Evolutionary conservation across 345 rosid species (phyloP).

Genomic region (Murraya paniculata): DNA sequence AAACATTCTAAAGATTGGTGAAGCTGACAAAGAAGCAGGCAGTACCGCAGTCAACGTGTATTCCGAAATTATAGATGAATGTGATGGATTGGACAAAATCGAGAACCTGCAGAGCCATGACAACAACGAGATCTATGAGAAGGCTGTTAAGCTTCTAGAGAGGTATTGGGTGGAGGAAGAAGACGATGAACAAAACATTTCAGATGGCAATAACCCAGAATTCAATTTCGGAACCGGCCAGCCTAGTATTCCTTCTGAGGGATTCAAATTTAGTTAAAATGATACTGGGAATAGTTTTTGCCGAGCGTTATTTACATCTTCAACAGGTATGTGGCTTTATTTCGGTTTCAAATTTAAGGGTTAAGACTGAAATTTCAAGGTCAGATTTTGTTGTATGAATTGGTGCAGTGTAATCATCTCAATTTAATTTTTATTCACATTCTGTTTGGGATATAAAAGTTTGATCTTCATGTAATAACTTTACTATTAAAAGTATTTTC

Average conservation of each 20-base stretch:
- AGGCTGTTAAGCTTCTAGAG: conserved; percentile 37
- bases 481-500: too few species aligned
- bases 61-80: conserved; percentile 29
- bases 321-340: not conserved
- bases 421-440: not conserved
- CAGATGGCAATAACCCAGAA: conserved; percentile 18
- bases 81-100: conserved; percentile 37
- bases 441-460: not conserved
- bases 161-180: conserved; percentile 37
- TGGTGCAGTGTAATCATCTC: not conserved
- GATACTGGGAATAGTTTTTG: not conserved
- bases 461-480: not conserved
- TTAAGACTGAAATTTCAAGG: not conserved
- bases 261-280: conserved; percentile 24
- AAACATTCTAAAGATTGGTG: conserved; percentile 38
- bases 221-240: conserved; percentile 26
- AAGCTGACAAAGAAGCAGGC: conserved; percentile 31
- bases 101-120: conserved; percentile 36
- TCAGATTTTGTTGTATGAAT: not conserved
- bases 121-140: conserved; percentile 34
- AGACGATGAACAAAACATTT: conserved; percentile 17
- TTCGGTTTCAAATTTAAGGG: not conserved
- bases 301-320: not conserved
- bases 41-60: conserved; percentile 23
- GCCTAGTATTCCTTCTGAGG: conserved; percentile 22